Base-by-base conservation (phyloP, 2,329 filamentous ascomycete genomes). In the Metarhizium robertsii region DNA sequence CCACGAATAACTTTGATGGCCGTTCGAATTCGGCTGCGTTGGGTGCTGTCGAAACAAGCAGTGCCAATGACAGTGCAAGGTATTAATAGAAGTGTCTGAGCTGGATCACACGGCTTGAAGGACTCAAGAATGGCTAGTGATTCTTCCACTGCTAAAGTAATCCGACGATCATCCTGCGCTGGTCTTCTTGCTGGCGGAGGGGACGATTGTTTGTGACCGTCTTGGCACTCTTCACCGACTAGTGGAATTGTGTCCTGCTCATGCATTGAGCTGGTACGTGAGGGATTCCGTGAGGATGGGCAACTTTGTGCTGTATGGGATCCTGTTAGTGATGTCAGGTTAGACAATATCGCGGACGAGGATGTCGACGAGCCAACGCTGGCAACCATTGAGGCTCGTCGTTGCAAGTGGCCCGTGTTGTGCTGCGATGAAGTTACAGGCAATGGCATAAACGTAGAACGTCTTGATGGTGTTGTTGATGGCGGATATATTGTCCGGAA, bases 401-500 rank as follows among this genome's bases (percentile, higher is more conserved):
- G 66, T 36, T 61, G 61, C 13, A 47, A 34, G 40, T 13, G 42
- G 13, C 61, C 63, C 32, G 62, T 60, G 16, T 55, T 53, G n/a
- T 57, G 59, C 38, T 59, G 55, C 4, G 64, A 36, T 8, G 61
- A 52, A 25, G 61, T 50, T 4, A 60, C 55, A 36, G 66, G 65
- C 16, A 65, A 55, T 8, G 64, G 64, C 47, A 65, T 65, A 25
- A 69, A 61, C 10, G 65, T 69, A 18, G 66, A 65, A 20, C 67
- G 68, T 18, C 67, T 65, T 16, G 62, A 61, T 11, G 65, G 61
- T 6, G 62, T 56, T 5, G 64, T 53, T 8, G 64, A 67, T 2
- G 83, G 81, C 4, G 81, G 81, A 56, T 81, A 81, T 43, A 85
- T 79, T 6, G 83, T 84, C 38, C 81, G 75, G 66, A 79, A 81